Percentiles rank a stretch among this genome's conserved stretches.
Evolutionary conservation across 768 basidiomycete genomes (phyloP).

Genomic region (Boletus subcaerulescens): DNA sequence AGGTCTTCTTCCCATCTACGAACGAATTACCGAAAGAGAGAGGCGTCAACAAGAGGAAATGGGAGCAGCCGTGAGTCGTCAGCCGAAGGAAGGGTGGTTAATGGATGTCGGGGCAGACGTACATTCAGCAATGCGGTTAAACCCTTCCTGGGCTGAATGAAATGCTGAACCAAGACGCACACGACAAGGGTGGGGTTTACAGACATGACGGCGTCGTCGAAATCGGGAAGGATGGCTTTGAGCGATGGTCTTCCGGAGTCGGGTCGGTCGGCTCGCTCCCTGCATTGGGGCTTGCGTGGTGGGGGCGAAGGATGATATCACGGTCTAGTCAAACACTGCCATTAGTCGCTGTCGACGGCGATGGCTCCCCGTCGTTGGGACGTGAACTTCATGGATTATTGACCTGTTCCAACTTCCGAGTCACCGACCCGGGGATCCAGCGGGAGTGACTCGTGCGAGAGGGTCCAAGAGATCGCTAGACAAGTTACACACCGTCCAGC

Average conservation of each 20-base stretch:
- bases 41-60: not conserved
- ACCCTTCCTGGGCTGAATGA: slow-evolving; percentile 60
- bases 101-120: slow-evolving; percentile 24
- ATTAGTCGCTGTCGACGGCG: not conserved
- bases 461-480: too few relatives aligned
- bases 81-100: not conserved
- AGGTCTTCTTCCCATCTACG: slow-evolving; percentile 81
- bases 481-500: not conserved
- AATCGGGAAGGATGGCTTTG: slow-evolving; percentile 74
- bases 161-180: not conserved
- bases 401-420: not conserved
- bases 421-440: too few relatives aligned
- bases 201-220: slow-evolving; percentile 69
- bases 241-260: slow-evolving; percentile 38
- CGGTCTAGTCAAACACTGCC: not conserved
- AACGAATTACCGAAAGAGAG: too few relatives aligned
- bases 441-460: too few relatives aligned
- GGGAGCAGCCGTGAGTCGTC: not conserved
- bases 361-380: not conserved
- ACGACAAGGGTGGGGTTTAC: slow-evolving; percentile 22
- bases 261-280: too few relatives aligned
- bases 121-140: slow-evolving; percentile 79
- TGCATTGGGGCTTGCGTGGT: not conserved
- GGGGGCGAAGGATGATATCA: slow-evolving; percentile 23
- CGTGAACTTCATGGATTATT: slow-evolving; percentile 7